phyloP scores from a whole-genome alignment of 164 flowering plant species.

The Stephania japonica region DNA sequence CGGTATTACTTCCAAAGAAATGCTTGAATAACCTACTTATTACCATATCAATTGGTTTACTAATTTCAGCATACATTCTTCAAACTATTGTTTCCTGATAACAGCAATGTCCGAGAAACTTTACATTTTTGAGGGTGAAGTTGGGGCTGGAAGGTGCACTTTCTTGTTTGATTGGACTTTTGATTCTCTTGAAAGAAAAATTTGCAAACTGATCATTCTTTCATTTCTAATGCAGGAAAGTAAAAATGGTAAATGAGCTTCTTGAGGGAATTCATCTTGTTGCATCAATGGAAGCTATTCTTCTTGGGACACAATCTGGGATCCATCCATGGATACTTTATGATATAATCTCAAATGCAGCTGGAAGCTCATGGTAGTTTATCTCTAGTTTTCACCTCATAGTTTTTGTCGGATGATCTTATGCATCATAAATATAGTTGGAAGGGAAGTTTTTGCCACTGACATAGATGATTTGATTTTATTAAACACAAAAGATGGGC shows the following conservation, averaged over 20 bases:
- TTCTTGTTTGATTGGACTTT: slow-evolving; percentile 10
- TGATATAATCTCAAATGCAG: slow-evolving; percentile 93
- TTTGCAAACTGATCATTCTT: background rate
- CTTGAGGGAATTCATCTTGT: slow-evolving; percentile 90
- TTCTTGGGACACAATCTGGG: slow-evolving; percentile 73
- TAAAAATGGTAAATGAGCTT: slow-evolving; percentile 68
- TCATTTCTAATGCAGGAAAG: slow-evolving; percentile 53
- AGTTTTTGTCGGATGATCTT: background rate
- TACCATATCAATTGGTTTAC: background rate
- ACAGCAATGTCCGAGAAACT: slow-evolving; percentile 81
- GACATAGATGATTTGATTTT: too few species aligned
- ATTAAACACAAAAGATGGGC: too few species aligned
- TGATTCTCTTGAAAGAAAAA: background rate
- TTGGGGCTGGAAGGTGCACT: slow-evolving; percentile 81
- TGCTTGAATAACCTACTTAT: background rate
- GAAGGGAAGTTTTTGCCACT: too few species aligned
- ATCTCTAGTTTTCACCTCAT: slow-evolving; percentile 3
- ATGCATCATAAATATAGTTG: too few species aligned
- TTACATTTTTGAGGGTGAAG: slow-evolving; percentile 53
- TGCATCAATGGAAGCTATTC: slow-evolving; percentile 80
- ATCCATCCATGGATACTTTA: slow-evolving; percentile 86
- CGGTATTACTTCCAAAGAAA: slow-evolving; percentile 49
- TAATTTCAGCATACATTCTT: background rate
- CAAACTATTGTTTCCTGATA: slow-evolving; percentile 15
- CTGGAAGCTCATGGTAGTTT: slow-evolving; percentile 94